These are phyloP conservation scores for Paraconiothyrium brasiliense DNA, from an alignment of 2,329 filamentous ascomycete genomes.

Conservation along the genomic window DNA sequence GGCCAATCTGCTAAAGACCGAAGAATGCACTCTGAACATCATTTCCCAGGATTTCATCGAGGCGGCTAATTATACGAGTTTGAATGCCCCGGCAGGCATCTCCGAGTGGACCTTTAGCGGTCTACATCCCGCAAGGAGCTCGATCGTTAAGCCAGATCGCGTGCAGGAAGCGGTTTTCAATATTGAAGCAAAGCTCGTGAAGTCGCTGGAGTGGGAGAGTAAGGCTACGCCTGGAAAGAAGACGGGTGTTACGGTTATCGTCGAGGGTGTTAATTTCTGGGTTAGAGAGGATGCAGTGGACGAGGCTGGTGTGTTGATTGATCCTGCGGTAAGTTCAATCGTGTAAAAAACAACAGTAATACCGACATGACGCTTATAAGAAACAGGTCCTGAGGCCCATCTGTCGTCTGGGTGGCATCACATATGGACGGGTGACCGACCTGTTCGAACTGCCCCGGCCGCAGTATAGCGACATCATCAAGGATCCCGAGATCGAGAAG, in stretches of 20 bases:
- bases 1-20: conserved; percentile 73
- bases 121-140: conserved; percentile 73
- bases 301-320: conserved; percentile 76
- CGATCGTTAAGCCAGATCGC: conserved; percentile 73
- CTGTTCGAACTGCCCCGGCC: conserved; percentile 75
- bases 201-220: conserved; percentile 80
- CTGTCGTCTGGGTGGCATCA: conserved; percentile 83
- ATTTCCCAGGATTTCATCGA: conserved; percentile 86
- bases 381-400: conserved; percentile 76
- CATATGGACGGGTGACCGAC: conserved; percentile 77
- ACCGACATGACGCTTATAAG: conserved; percentile 8
- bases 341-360: conserved; percentile 2
- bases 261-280: conserved; percentile 91
- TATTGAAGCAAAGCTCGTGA: conserved; percentile 81
- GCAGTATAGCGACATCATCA: conserved; percentile 55
- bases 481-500: conserved; percentile 66
- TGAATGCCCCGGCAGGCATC: conserved; percentile 79
- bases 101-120: conserved; percentile 85
- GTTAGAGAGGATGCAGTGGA: conserved; percentile 88
- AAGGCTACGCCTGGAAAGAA: conserved; percentile 74
- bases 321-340: conserved; percentile 67
- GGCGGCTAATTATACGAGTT: conserved; percentile 82
- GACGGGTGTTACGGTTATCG: conserved; percentile 75
- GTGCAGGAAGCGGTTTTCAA: conserved; percentile 85
- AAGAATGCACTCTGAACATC: conserved; percentile 83